These are phyloP conservation scores for Mollisia scopiformis DNA, from an alignment of 2,329 filamentous ascomycete genomes.

Conservation along the genomic window DNA sequence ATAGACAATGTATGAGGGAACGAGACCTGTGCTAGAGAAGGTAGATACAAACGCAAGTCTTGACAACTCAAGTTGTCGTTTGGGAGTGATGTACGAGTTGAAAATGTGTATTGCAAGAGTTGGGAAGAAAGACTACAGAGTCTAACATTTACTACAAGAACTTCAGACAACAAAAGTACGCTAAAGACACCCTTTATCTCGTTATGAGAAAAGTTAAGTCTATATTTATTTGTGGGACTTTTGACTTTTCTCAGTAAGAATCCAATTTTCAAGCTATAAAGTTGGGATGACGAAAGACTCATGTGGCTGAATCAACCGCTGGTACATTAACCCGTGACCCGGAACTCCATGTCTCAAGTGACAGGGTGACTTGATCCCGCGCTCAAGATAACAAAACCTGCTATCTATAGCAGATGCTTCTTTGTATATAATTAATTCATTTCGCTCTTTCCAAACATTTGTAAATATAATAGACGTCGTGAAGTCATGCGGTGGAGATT, in stretches of 20 bases:
- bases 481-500: slow-evolving; percentile 1
- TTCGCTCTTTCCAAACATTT: not conserved
- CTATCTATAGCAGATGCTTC: not conserved
- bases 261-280: not conserved
- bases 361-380: not conserved
- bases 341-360: not conserved
- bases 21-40: no score
- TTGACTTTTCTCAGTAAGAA: not conserved
- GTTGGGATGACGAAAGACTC: not conserved
- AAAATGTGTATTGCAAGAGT: no score
- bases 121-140: no score
- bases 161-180: no score
- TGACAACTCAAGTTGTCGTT: no score
- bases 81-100: no score
- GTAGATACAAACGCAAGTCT: no score
- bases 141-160: no score
- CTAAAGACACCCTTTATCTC: no score
- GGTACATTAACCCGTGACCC: not conserved
- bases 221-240: no score
- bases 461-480: not conserved
- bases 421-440: not conserved
- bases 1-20: no score
- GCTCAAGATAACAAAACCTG: not conserved
- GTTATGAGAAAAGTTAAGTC: no score
- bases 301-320: not conserved